Evolutionary conservation across 2,329 filamentous ascomycete genomes (phyloP).

Genomic region (Sclerotinia glacialis): DNA sequence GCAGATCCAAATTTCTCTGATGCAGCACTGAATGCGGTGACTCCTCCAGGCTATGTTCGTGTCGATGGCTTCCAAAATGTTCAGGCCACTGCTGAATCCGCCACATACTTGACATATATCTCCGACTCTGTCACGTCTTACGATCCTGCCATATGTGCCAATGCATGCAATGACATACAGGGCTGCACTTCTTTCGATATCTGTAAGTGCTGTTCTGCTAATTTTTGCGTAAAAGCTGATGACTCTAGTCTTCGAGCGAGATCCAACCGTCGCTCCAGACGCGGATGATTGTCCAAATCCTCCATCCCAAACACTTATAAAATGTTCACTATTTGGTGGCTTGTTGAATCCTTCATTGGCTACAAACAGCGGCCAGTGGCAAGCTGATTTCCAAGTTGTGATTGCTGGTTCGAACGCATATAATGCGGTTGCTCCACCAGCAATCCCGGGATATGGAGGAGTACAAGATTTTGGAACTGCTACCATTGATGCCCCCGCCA

Average conservation of each 20-base stretch:
- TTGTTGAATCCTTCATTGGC: slow-evolving; percentile 13
- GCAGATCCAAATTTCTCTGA: background rate
- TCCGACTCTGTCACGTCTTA: slow-evolving; percentile 19
- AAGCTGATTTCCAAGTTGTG: slow-evolving; percentile 21
- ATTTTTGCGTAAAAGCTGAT: background rate
- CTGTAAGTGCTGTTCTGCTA: background rate
- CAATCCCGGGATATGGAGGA: slow-evolving; percentile 32
- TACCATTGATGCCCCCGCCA: slow-evolving; percentile 38
- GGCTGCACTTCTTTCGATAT: slow-evolving; percentile 22
- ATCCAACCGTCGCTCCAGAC: slow-evolving; percentile 17
- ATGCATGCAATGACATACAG: slow-evolving; percentile 19
- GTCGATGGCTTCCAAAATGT: slow-evolving; percentile 14
- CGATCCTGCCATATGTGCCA: slow-evolving; percentile 20
- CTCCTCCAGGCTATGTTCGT: slow-evolving; percentile 5
- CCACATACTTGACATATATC: slow-evolving; percentile 22
- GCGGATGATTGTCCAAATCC: slow-evolving; percentile 16
- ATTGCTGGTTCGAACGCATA: slow-evolving; percentile 21
- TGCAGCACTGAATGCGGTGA: slow-evolving; percentile 15
- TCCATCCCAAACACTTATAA: slow-evolving; percentile 20
- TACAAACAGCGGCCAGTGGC: slow-evolving; percentile 16
- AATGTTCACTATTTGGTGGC: slow-evolving; percentile 21
- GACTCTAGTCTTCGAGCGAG: slow-evolving; percentile 15
- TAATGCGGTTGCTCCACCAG: slow-evolving; percentile 21
- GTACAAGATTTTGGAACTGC: slow-evolving; percentile 36
- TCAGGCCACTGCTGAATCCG: slow-evolving; percentile 8